Percentiles rank a stretch among this genome's conserved stretches.
Evolutionary conservation across 352 stramenopile species (phyloP).

Genomic region (Phytopythium aichiense): DNA sequence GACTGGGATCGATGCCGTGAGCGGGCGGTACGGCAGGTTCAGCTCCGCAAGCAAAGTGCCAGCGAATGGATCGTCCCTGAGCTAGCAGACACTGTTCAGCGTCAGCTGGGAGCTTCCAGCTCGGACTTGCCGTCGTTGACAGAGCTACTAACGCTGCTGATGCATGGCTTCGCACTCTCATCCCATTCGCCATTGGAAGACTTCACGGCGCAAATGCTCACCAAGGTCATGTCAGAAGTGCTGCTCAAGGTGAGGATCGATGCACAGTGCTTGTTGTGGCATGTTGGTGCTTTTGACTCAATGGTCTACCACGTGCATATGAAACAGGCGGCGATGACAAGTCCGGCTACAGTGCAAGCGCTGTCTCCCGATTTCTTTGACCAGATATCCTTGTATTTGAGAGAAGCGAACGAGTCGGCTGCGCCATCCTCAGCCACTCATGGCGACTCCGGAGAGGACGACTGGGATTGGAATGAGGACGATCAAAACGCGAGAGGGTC

Average conservation of each 20-base stretch:
- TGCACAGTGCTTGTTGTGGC: neutral
- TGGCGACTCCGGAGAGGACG: slow-evolving; percentile 30
- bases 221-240: slow-evolving; percentile 41
- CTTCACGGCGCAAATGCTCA: slow-evolving; percentile 67
- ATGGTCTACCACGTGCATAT: neutral
- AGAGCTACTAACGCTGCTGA: slow-evolving; percentile 51
- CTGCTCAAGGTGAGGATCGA: slow-evolving; percentile 37
- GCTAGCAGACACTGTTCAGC: slow-evolving; percentile 56
- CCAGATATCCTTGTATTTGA: slow-evolving; percentile 26
- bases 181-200: slow-evolving; percentile 42
- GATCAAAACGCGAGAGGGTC: slow-evolving; percentile 3
- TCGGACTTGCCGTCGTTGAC: slow-evolving; percentile 23
- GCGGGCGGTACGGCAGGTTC: slow-evolving; percentile 36
- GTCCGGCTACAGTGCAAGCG: slow-evolving; percentile 16
- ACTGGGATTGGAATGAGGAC: slow-evolving; percentile 67
- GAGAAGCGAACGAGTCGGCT: slow-evolving; percentile 1
- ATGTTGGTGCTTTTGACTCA: neutral
- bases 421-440: neutral
- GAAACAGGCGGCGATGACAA: slow-evolving; percentile 20
- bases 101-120: slow-evolving; percentile 14
- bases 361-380: slow-evolving; percentile 31
- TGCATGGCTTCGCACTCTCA: slow-evolving; percentile 63
- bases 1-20: slow-evolving; percentile 54
- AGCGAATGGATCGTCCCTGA: slow-evolving; percentile 72
- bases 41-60: slow-evolving; percentile 42